Evolutionary conservation across 768 basidiomycete species (phyloP), one percentile per base, ranked within the genome.

Genomic region (Tubosaeta brunneosetosa): DNA sequence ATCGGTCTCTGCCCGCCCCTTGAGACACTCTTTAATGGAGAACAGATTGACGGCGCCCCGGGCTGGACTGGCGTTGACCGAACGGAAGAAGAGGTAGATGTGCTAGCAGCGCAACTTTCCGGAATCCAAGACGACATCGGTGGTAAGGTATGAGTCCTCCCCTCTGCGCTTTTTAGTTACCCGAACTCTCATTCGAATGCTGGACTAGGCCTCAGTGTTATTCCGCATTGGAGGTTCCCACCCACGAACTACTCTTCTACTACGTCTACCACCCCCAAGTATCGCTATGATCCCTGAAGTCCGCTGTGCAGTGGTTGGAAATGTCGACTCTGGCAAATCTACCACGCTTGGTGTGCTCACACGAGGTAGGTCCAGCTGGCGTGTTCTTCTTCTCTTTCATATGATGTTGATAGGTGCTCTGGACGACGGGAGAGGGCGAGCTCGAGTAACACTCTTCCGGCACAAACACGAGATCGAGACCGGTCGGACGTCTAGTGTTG

Each of bases 391-490:
- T 47, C 54, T 14, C 42, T 10, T 41, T 32, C 58, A 26, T 54
- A 37, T 31, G 38, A 52, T 51, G 22, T 60, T 42, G 4, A 31
- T 49, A 90, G 86, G 88, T 47, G 78, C 79, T 17, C 72, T 91
- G 48, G 91, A 93, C 61, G 91, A 93, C 62, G 89, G 90, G 26
- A 74, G 87, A 67, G 88, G 87, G 1, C 80, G 82, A 46, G 88
- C 88, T 1, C 88, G 95, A 48, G 88, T 97, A 5, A 84, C 86
- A 4, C 73, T 99, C 8, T 98, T 98, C 70, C 78, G 95, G 50
- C 97, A 99, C 67, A 97, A 97, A 67, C 97, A 99, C 64, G 97
- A 99, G 70, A 77, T 97, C 49, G 97, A 98, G 73, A 93, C 88
- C 17, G 95, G 95, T 6, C 76, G 97, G 47, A 99, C 97, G 0